phyloP scores from a whole-genome alignment of 768 basidiomycete species.

The Pilatotrama ljubarskyi region DNA sequence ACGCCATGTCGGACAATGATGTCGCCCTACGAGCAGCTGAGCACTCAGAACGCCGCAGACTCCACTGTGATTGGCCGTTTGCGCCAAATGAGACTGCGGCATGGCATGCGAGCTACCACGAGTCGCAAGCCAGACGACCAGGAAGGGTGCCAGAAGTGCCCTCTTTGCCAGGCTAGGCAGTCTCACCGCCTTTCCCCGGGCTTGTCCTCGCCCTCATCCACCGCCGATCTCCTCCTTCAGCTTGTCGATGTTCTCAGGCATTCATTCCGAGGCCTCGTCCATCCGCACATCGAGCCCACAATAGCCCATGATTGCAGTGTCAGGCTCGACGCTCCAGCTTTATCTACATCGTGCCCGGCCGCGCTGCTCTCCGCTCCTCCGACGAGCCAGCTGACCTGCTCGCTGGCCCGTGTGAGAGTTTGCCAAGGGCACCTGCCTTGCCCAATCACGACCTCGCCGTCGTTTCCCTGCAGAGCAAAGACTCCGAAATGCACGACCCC shows the following conservation, averaged over 20 bases:
- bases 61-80: not conserved
- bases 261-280: not conserved
- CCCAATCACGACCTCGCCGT: constrained; percentile 1
- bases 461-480: not conserved
- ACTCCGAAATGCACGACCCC: not conserved
- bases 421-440: not conserved
- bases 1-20: too few relatives aligned
- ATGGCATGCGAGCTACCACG: not conserved
- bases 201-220: not conserved
- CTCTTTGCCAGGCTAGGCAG: not conserved
- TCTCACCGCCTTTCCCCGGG: not conserved
- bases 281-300: not conserved
- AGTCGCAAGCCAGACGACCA: not conserved
- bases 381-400: not conserved
- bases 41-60: not conserved
- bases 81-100: not conserved
- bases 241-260: too few relatives aligned
- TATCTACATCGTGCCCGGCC: not conserved
- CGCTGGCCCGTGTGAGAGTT: not conserved
- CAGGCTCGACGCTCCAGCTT: not conserved
- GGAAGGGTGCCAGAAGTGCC: not conserved
- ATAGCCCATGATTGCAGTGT: not conserved
- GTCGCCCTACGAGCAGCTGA: not conserved
- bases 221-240: not conserved
- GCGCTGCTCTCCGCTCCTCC: not conserved